phyloP scores from a whole-genome alignment of 2,329 filamentous ascomycete genomes.

The Thermothelomyces thermophilus region DNA sequence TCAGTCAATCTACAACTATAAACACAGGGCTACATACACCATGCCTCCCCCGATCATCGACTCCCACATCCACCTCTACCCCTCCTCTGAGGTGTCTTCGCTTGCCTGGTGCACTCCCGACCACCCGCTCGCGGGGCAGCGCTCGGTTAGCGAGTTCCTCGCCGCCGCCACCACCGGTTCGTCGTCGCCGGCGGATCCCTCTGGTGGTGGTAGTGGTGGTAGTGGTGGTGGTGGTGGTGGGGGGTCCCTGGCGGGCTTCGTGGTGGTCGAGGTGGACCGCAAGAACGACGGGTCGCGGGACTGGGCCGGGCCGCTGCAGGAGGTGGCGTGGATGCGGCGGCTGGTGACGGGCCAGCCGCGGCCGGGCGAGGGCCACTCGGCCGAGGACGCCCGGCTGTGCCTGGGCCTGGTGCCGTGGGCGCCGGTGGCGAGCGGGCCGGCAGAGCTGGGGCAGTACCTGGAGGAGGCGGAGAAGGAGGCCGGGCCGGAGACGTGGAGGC shows the following conservation, averaged over 20 bases:
- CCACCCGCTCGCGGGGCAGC: slow-evolving; percentile 54
- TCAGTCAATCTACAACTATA: neutral
- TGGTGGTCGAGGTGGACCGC: slow-evolving; percentile 25
- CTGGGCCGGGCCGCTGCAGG: slow-evolving; percentile 63
- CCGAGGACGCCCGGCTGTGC: slow-evolving; percentile 48
- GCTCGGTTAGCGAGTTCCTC: slow-evolving; percentile 59
- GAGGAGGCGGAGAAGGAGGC: slow-evolving; percentile 51
- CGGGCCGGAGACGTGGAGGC: slow-evolving; percentile 54
- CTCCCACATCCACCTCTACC: slow-evolving; percentile 87
- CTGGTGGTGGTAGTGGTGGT: no score
- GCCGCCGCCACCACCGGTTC: slow-evolving; percentile 28
- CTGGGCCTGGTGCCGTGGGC: slow-evolving; percentile 77
- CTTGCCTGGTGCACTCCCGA: slow-evolving; percentile 63
- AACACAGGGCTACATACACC: neutral
- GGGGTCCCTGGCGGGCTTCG: slow-evolving; percentile 32
- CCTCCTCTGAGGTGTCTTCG: slow-evolving; percentile 55
- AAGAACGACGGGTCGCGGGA: slow-evolving; percentile 48
- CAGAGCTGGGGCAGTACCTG: slow-evolving; percentile 60
- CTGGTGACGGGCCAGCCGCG: slow-evolving; percentile 56
- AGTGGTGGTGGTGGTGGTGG: no score
- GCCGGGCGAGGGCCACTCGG: slow-evolving; percentile 51
- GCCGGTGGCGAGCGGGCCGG: slow-evolving; percentile 62
- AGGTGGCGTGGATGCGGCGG: slow-evolving; percentile 62
- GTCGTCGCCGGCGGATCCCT: slow-evolving; percentile 32
- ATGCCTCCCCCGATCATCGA: slow-evolving; percentile 60